phyloP scores from a whole-genome alignment of 2,329 filamentous ascomycete species.

The Aspergillus intermedius region DNA sequence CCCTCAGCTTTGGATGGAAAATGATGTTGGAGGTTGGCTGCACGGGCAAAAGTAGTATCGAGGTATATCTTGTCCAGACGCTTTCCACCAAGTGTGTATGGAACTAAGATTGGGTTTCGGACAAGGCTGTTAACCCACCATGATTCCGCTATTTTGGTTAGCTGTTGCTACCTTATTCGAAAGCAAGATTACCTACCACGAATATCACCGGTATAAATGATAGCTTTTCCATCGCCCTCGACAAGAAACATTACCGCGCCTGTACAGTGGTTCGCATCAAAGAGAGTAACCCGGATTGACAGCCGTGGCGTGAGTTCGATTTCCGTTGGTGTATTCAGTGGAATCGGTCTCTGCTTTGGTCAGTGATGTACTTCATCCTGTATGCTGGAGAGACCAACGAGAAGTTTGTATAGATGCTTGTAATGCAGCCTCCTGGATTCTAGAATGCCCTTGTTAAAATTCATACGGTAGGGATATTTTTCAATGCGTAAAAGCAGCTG shows the following conservation, averaged over 20 bases:
- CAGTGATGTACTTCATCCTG: conserved; percentile 1
- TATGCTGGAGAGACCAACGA: conserved; percentile 40
- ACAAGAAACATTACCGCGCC: conserved; percentile 91
- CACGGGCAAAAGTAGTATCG: conserved; percentile 71
- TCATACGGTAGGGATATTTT: conserved; percentile 71
- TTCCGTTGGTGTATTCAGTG: conserved; percentile 68
- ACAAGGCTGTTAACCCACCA: conserved; percentile 76
- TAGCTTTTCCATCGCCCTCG: conserved; percentile 62
- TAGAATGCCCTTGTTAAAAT: conserved; percentile 69
- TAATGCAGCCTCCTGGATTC: conserved; percentile 71
- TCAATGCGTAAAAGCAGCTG: conserved; percentile 71
- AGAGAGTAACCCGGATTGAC: conserved; percentile 70
- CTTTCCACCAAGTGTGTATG: conserved; percentile 63
- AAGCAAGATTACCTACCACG: conserved; percentile 42
- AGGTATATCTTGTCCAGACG: conserved; percentile 76
- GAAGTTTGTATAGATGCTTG: conserved; percentile 62
- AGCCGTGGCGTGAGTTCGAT: conserved; percentile 67
- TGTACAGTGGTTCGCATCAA: conserved; percentile 88
- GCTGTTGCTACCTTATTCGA: background rate
- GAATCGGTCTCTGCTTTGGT: conserved; percentile 61
- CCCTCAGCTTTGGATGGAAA: conserved; percentile 68
- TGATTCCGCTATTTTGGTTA: conserved; percentile 51
- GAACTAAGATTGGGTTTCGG: conserved; percentile 65
- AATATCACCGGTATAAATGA: conserved; percentile 86
- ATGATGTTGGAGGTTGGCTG: conserved; percentile 41